These are phyloP conservation scores for Cunninghamia lanceolata DNA, from an alignment of 75 land plant species.

Conservation along the genomic window DNA sequence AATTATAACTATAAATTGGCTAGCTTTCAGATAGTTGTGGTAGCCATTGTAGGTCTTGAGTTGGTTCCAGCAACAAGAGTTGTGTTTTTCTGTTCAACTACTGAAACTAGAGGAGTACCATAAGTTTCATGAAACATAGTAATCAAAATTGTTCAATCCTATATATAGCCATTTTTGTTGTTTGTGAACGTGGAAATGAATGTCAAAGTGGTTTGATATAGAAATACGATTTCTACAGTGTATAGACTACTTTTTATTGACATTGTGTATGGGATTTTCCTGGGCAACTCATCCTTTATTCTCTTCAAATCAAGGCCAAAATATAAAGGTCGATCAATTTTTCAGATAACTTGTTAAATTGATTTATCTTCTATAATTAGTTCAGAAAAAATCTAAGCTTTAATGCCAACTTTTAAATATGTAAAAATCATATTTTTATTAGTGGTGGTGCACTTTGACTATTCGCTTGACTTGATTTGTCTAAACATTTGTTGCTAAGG, in stretches of 20 bases:
- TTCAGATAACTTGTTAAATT: not conserved
- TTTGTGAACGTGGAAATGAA: not conserved
- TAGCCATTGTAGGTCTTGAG: too few relatives aligned
- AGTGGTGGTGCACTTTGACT: not conserved
- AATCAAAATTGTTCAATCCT: not conserved
- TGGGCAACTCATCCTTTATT: not conserved
- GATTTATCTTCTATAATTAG: too few relatives aligned
- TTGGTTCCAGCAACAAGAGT: too few relatives aligned
- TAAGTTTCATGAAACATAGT: too few relatives aligned
- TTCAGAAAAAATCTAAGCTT: not conserved
- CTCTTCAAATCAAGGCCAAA: not conserved
- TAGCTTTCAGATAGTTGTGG: too few relatives aligned
- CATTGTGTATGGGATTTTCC: not conserved
- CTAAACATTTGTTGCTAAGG: not conserved
- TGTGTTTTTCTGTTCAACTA: too few relatives aligned
- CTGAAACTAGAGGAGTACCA: too few relatives aligned
- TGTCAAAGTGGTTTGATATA: not conserved
- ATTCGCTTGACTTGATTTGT: not conserved
- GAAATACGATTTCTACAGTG: not conserved
- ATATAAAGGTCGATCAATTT: not conserved
- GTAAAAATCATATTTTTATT: not conserved
- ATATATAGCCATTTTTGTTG: constrained; percentile 1
- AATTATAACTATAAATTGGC: too few relatives aligned
- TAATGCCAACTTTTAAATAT: not conserved
- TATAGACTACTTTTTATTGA: not conserved